Conservation (phyloP, 495 filamentous ascomycete species). For the Penicillium simplicissimum region DNA sequence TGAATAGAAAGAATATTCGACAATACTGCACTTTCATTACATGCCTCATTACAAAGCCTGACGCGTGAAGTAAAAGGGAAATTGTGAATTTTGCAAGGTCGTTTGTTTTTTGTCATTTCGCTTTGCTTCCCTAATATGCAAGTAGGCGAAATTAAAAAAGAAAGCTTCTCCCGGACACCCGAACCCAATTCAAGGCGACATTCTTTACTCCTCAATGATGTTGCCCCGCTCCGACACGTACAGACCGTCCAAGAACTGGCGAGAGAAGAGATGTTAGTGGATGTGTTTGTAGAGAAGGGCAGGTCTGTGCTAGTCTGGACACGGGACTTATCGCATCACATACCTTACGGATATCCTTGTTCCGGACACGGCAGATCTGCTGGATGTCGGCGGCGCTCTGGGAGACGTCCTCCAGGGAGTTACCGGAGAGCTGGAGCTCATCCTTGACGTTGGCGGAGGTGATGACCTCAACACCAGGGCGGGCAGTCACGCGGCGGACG, state of each 20-base stretch:
- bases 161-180: conserved; percentile 47
- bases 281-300: neutral
- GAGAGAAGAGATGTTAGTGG: conserved; percentile 15
- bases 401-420: conserved; percentile 94
- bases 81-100: conserved; percentile 42
- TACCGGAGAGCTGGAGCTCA: conserved; percentile 88
- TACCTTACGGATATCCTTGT: conserved; percentile 99
- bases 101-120: conserved; percentile 47
- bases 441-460: conserved; percentile 92
- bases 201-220: conserved; percentile 70
- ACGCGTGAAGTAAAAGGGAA: conserved; percentile 18
- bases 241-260: conserved; percentile 99
- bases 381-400: conserved; percentile 98
- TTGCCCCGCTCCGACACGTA: conserved; percentile 98
- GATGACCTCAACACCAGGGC: conserved; percentile 84
- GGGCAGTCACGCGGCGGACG: conserved; percentile 86
- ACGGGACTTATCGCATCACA: conserved; percentile 13
- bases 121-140: conserved; percentile 49
- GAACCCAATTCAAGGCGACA: conserved; percentile 38
- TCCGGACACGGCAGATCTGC: conserved; percentile 97
- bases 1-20: neutral
- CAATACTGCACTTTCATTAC: conserved; percentile 17
- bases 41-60: conserved; percentile 31
- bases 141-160: conserved; percentile 46
- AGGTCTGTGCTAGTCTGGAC: neutral